Percentiles rank a stretch among this genome's conserved stretches.
Conservation (phyloP, 31 red algal genomes). For the Endocladia muricata region DNA sequence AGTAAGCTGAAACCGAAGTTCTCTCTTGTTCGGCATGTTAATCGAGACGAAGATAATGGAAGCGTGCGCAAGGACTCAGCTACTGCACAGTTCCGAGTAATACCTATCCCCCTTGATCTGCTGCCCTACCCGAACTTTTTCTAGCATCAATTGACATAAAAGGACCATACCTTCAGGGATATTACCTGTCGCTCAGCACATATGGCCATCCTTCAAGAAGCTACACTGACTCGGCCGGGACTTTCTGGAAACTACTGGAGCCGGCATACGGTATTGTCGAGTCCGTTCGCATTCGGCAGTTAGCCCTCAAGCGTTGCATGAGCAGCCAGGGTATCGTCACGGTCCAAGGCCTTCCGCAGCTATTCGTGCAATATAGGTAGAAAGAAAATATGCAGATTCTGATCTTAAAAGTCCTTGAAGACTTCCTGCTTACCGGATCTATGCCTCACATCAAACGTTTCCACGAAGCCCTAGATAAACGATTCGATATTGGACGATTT, state of each 20-base stretch:
- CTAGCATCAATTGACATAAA: constrained; percentile 17
- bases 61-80: neutral
- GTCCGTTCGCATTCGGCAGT: neutral
- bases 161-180: neutral
- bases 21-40: neutral
- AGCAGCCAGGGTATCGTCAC: neutral
- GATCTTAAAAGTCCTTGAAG: constrained; percentile 7
- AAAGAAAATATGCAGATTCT: neutral
- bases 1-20: neutral
- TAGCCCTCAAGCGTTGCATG: neutral
- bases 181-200: neutral
- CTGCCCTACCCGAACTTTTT: neutral
- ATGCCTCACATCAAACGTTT: neutral
- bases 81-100: constrained; percentile 11
- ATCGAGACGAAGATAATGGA: constrained; percentile 13
- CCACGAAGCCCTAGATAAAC: neutral
- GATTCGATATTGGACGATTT: neutral
- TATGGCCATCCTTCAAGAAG: constrained; percentile 1
- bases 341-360: neutral
- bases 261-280: constrained; percentile 7
- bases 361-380: neutral
- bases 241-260: neutral
- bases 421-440: neutral
- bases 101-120: neutral
- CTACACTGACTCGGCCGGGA: neutral